Evolutionary conservation across 1,139 yeast genomes (phyloP), one percentile per base, ranked within the genome.

Genomic region (Trichomonascaceae sp.): DNA sequence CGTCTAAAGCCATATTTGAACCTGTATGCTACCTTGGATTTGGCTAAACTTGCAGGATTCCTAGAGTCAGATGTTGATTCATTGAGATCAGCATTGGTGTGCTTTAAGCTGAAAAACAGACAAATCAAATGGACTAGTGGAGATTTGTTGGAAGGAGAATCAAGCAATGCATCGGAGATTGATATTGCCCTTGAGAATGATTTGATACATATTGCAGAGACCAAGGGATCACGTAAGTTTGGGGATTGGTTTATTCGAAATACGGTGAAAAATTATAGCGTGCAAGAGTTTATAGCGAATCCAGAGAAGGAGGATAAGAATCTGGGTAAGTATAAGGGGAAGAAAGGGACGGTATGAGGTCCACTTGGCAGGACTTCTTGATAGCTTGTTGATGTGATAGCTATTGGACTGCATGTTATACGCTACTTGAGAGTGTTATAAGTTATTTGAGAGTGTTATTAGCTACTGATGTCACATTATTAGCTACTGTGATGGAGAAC

Each of bases 171-270:
- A 43, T 71, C 78, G 50, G 80, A 77, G 52, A 63, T 77, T 49
- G 80, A 77, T 57, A 73, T 77, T 56, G 68, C 69, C 19, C 65
- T 77, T 43, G 72, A 70, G 41, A 68, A 69, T 55, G 78, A 74
- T 57, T 58, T 74, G 53, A 70, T 77, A 55, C 74, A 75, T 60
- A 75, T 77, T 52, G 70, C 76, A 50, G 79, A 76, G 63, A 68
- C 74, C 51, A 75, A 75, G 62, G 70, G 69, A 43, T 74, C 76
- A 45, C 69, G 79, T 60, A 73, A 73, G 64, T 76, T 72, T 56
- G 76, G 76, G 47, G 79, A 77, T 60, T 77, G 79, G 80, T 77
- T 77, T 57, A 67, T 76, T 55, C 72, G 80, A 61, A 76, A 75
- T 66, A 72, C 77, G 32, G 64, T 62, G 56, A 76, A 74, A 67